Conservation (phyloP, 129 eudicot species). For the Tagetes erecta region DNA sequence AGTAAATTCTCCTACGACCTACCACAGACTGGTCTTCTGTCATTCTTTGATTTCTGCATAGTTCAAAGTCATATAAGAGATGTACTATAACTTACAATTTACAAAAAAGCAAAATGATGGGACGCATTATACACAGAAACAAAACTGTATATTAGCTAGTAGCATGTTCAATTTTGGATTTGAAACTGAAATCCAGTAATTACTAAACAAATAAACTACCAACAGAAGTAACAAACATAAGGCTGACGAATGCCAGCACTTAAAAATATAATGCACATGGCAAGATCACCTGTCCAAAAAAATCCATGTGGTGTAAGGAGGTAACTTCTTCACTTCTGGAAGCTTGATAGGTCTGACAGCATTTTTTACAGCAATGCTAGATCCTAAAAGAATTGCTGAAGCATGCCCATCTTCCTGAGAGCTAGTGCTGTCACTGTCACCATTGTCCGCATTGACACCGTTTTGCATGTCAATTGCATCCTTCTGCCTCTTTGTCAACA, state of each 20-base stretch:
- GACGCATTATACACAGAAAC: not conserved
- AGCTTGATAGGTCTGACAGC: slow-evolving; percentile 88
- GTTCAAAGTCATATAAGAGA: slow-evolving; percentile 10
- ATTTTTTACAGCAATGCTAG: slow-evolving; percentile 82
- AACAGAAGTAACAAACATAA: slow-evolving; percentile 16
- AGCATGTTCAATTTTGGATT: not conserved
- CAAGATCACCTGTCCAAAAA: slow-evolving; percentile 73
- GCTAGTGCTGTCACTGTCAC: slow-evolving; percentile 54
- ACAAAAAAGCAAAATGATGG: not conserved
- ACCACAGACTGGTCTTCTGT: slow-evolving; percentile 92
- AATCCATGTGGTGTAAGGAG: slow-evolving; percentile 85
- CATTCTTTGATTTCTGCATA: slow-evolving; percentile 88
- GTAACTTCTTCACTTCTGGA: slow-evolving; percentile 63
- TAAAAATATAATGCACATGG: slow-evolving; percentile 1
- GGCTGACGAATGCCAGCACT: not conserved
- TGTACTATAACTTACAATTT: not conserved
- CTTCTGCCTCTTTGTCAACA: slow-evolving; percentile 73
- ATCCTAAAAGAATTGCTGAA: slow-evolving; percentile 87
- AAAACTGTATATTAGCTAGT: not conserved
- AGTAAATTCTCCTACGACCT: slow-evolving; percentile 91
- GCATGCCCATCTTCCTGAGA: slow-evolving; percentile 86
- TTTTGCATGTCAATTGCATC: slow-evolving; percentile 89
- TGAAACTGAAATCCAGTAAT: slow-evolving; percentile 14
- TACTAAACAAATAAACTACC: not conserved
- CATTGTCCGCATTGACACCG: slow-evolving; percentile 58